A percentile compares a stretch with the other conserved stretches of the same genome.
These are phyloP conservation scores for Lichtheimia ornata DNA, from an alignment of 371 early-diverging fungal genomes.

Conservation along the genomic window DNA sequence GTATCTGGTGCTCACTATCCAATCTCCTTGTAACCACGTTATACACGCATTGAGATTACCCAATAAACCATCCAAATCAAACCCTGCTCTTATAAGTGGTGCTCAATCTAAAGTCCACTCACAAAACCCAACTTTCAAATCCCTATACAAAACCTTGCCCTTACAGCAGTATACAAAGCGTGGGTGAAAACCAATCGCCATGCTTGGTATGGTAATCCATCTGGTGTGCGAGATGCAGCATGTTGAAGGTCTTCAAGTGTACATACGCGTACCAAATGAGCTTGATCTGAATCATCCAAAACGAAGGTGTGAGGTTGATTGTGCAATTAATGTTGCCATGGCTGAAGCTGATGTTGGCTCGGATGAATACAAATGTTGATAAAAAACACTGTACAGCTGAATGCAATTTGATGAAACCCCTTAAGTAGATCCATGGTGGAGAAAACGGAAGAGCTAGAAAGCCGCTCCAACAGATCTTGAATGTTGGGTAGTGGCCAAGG, in stretches of 20 bases:
- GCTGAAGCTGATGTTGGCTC: not conserved
- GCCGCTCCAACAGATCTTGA: not conserved
- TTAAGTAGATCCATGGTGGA: not conserved
- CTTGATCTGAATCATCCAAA: not conserved
- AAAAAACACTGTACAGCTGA: constrained; percentile 5
- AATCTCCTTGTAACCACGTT: too few species aligned
- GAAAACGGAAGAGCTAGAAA: not conserved
- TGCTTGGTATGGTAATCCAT: constrained; percentile 5
- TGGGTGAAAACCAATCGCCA: constrained; percentile 13
- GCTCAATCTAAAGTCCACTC: too few species aligned
- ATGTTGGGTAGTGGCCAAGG: constrained; percentile 7
- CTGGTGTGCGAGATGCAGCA: constrained; percentile 1
- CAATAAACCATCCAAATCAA: too few species aligned
- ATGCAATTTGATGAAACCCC: not conserved
- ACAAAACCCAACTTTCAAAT: too few species aligned
- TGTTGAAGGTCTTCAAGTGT: constrained; percentile 2
- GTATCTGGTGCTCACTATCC: too few species aligned
- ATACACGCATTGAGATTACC: too few species aligned
- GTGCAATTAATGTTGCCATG: not conserved
- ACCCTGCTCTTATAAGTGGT: too few species aligned
- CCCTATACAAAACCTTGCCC: too few species aligned
- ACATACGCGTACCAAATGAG: not conserved
- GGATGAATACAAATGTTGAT: constrained; percentile 5
- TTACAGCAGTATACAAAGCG: not conserved
- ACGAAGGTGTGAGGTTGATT: not conserved